A percentile compares a stretch with the other conserved stretches of the same genome.
These are phyloP conservation scores for Wallacemonas sp. DNA, from an alignment of 208 protist species.

Conservation along the genomic window DNA sequence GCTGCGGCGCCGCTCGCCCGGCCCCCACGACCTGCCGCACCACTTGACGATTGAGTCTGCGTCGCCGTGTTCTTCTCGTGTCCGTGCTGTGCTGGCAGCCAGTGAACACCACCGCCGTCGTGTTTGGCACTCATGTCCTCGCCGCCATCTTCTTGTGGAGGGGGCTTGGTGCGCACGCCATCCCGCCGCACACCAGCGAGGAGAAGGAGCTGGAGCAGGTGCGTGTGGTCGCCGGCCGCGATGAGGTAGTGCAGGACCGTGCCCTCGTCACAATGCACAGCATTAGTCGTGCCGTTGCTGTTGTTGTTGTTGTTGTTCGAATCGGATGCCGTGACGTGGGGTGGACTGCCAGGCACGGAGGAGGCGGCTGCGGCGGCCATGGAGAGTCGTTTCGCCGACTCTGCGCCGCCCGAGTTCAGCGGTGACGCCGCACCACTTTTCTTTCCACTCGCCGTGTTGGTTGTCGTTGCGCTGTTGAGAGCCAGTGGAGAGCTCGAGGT, in stretches of 20 bases:
- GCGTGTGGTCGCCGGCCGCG: conserved; percentile 48
- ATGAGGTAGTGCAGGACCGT: conserved; percentile 80
- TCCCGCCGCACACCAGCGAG: conserved; percentile 30
- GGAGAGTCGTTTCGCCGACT: neutral
- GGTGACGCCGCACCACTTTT: neutral
- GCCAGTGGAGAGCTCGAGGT: neutral
- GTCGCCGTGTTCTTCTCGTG: neutral
- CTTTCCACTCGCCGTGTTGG: neutral
- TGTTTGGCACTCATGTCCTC: too few species aligned
- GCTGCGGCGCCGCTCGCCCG: neutral
- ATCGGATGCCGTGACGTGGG: too few species aligned
- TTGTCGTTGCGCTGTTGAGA: neutral
- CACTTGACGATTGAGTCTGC: too few species aligned
- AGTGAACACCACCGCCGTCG: neutral
- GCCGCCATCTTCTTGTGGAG: neutral
- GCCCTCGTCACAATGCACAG: conserved; percentile 34
- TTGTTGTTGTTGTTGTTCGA: too few species aligned
- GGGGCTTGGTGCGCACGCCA: neutral
- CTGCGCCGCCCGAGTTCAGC: neutral
- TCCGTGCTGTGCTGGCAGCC: neutral
- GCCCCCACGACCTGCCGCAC: too few species aligned
- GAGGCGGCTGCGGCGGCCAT: neutral
- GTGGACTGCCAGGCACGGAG: too few species aligned
- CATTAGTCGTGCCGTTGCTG: too few species aligned
- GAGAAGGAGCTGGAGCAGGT: conserved; percentile 60